These are phyloP conservation scores for Ilex asprella DNA, from an alignment of 257 asterid genomes.

Conservation along the genomic window DNA sequence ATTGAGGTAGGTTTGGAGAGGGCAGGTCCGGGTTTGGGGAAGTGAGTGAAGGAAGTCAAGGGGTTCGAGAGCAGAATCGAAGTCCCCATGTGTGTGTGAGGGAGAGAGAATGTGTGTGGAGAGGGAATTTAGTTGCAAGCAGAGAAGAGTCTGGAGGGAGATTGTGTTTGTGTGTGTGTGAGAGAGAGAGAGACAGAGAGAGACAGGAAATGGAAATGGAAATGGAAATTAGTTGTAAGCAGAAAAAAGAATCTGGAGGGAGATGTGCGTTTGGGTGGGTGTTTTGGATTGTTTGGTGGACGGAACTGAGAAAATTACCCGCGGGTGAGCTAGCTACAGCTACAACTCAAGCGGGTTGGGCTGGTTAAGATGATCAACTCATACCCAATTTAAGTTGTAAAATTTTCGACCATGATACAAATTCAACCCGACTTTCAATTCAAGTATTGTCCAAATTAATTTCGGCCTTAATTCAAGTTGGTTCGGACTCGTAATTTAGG, in stretches of 20 bases:
- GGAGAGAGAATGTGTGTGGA: background rate
- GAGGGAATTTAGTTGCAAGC: background rate
- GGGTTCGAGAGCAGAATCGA: constrained; percentile 33
- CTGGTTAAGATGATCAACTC: too few species aligned
- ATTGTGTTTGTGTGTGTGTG: background rate
- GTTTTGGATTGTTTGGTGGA: constrained; percentile 15
- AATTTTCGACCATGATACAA: too few species aligned
- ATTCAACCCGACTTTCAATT: too few species aligned
- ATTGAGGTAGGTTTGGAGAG: background rate
- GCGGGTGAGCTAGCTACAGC: background rate
- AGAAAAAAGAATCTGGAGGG: constrained; percentile 11
- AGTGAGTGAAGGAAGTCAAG: constrained; percentile 21
- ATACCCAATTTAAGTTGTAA: too few species aligned
- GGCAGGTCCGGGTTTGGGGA: constrained; percentile 24
- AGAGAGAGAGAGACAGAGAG: background rate
- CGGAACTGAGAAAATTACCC: background rate
- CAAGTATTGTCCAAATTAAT: too few species aligned
- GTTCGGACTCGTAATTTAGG: too few species aligned
- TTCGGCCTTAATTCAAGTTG: too few species aligned
- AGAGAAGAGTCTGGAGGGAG: background rate
- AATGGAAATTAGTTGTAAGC: too few species aligned
- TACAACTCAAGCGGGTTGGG: too few species aligned
- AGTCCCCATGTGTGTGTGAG: constrained; percentile 21
- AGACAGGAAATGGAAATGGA: too few species aligned
- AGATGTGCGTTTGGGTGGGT: constrained; percentile 16